Evolutionary conservation across 768 basidiomycete genomes (phyloP).

Genomic region (Cystofilobasidium bisporidii): DNA sequence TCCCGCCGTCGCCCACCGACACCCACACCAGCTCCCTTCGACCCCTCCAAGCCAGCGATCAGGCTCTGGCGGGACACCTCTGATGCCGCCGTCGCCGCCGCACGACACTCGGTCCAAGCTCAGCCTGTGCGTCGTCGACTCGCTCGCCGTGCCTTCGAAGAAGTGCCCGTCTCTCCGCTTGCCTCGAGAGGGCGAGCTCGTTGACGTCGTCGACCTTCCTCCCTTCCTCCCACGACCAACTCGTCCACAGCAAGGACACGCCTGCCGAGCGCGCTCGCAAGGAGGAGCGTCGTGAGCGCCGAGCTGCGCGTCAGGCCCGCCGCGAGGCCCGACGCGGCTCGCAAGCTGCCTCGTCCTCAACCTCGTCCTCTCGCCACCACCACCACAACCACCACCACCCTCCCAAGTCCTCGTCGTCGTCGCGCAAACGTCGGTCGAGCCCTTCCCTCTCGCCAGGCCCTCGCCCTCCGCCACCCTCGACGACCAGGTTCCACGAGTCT

Average conservation of each 20-base stretch:
- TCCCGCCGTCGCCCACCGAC: too few species aligned
- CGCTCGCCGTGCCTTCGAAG: background rate
- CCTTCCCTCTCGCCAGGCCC: conserved; percentile 4
- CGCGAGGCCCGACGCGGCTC: conserved; percentile 4
- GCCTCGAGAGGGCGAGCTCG: background rate
- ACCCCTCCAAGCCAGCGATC: background rate
- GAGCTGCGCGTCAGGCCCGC: conserved; percentile 14
- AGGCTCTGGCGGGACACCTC: background rate
- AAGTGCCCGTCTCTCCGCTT: too few species aligned
- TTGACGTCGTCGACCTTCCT: background rate
- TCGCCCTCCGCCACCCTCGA: background rate
- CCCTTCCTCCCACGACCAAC: background rate
- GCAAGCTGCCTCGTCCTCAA: conserved; percentile 1
- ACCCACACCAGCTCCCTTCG: background rate
- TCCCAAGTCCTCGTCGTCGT: background rate
- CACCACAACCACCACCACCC: background rate
- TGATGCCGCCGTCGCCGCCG: background rate
- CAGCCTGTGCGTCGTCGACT: conserved; percentile 1
- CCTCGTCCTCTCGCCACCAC: conserved; percentile 4
- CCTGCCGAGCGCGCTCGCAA: conserved; percentile 1
- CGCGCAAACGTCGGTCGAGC: background rate
- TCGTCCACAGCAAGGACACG: conserved; percentile 10
- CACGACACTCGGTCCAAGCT: background rate
- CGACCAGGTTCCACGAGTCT: background rate
- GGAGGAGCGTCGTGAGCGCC: conserved; percentile 15